Evolutionary conservation across 441 rosid genomes (phyloP).

Genomic region (Cnidoscolus chayamansa): DNA sequence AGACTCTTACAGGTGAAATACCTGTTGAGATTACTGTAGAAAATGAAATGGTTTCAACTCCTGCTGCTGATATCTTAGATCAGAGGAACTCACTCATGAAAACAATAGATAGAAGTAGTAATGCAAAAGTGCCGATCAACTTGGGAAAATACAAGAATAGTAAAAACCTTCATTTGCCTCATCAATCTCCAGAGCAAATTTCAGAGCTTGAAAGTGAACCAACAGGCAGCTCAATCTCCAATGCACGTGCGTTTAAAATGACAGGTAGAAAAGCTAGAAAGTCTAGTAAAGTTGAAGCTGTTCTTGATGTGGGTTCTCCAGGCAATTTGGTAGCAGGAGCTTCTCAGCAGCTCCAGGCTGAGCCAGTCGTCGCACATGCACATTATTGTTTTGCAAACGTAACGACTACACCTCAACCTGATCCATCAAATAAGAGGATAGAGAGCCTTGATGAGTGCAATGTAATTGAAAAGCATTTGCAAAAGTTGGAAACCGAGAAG

Average conservation of each 20-base stretch:
- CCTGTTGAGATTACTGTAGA: slow-evolving; percentile 23
- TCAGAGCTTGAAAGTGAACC: background rate
- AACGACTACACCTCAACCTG: slow-evolving; percentile 4
- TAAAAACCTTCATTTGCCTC: slow-evolving; percentile 11
- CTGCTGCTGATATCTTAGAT: slow-evolving; percentile 5
- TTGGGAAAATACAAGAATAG: background rate
- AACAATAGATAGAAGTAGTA: background rate
- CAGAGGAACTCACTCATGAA: background rate
- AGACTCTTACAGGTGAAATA: slow-evolving; percentile 41
- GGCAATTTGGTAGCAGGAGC: slow-evolving; percentile 9
- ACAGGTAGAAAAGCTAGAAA: background rate
- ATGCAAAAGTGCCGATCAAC: background rate
- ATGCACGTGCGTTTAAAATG: background rate
- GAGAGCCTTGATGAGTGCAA: slow-evolving; percentile 14
- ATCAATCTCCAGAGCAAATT: background rate
- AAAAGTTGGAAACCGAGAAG: slow-evolving; percentile 19
- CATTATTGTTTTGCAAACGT: slow-evolving; percentile 13
- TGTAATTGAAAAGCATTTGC: slow-evolving; percentile 14
- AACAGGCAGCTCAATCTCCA: background rate
- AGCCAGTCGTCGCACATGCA: slow-evolving; percentile 7
- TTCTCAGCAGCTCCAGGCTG: slow-evolving; percentile 12
- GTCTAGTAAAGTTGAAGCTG: slow-evolving; percentile 12
- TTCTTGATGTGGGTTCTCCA: slow-evolving; percentile 10
- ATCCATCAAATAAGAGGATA: slow-evolving; percentile 21
- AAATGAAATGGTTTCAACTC: slow-evolving; percentile 10